Percentiles rank a stretch among this genome's conserved stretches.
Conservation (phyloP, 2,329 filamentous ascomycete genomes). For the Neoascochyta sp. region DNA sequence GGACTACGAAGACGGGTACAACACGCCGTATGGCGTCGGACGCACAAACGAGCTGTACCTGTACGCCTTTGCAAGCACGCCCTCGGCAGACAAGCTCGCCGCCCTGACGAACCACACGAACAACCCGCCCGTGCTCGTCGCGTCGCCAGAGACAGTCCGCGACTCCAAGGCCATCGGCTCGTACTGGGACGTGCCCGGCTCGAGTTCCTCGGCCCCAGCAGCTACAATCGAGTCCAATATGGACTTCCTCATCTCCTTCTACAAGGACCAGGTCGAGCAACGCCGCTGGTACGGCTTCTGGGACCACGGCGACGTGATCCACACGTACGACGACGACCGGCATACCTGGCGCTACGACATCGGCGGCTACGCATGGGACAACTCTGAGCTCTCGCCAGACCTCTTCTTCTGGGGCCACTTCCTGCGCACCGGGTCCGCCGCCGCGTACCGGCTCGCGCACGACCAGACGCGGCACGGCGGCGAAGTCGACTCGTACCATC, state of each 20-base stretch:
- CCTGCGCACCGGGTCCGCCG: conserved; percentile 55
- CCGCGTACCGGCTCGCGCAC: conserved; percentile 59
- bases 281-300: conserved; percentile 62
- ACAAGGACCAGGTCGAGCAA: conserved; percentile 54
- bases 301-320: conserved; percentile 61
- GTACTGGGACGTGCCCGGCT: conserved; percentile 51
- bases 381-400: conserved; percentile 61
- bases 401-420: conserved; percentile 63
- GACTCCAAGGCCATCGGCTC: conserved; percentile 53
- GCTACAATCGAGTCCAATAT: conserved; percentile 51
- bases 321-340: conserved; percentile 58
- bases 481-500: conserved; percentile 61
- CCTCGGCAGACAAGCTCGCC: conserved; percentile 47
- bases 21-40: conserved; percentile 57
- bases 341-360: conserved; percentile 62
- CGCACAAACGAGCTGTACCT: conserved; percentile 57
- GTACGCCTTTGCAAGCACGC: conserved; percentile 52
- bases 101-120: conserved; percentile 47
- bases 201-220: conserved; percentile 26
- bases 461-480: conserved; percentile 56
- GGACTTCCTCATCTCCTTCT: conserved; percentile 56
- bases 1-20: conserved; percentile 55
- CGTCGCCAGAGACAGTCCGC: conserved; percentile 49
- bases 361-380: conserved; percentile 63
- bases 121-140: conserved; percentile 51